Evolutionary conservation across 257 asterid species (phyloP), one percentile per base, ranked within the genome.

Genomic region (Phtheirospermum japonicum): DNA sequence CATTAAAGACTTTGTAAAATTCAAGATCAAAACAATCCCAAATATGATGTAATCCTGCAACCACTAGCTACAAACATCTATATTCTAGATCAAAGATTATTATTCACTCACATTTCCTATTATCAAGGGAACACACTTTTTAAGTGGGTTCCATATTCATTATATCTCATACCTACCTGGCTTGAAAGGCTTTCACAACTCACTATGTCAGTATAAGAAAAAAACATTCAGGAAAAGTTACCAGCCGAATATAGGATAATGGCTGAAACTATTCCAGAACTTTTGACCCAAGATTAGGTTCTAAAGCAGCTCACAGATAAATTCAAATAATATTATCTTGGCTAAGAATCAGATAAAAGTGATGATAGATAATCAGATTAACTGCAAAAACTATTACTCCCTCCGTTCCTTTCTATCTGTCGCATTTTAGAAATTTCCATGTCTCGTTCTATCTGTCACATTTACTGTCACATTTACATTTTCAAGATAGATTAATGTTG

Each of bases 71-170:
- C 70, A 60, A 4, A 72, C 75, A 62, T 23, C 3, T 23, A 23
- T 23, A 23, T 23, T 23, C 28, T 23, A 23, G 28, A 23, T 23
- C 28, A 3, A 23, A 23, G 28, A 23, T 23, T 23, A 23, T 23
- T 71, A 50, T 57, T 74, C 75, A 69, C 81, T 76, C 78, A 60
- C 61, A 55, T 64, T 62, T 73, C 12, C 58, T 60, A 53, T 72
- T 52, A 70, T 58, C 58, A 39, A 53, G 73, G 76, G 72, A 75
- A 78, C 76, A 78, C 64, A 20, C 67, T 53, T 69, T 58, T 33
- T 33, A 66, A 36, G 77, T 74, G 85, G 89, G 84, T 60, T 72
- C 83, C 83, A 77, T 66, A 64, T 66, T 74, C 78, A 68, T 67
- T 57, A 65, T 60, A 57, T 57, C 57, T 68, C 82, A 54, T 53